Conservation (phyloP, 164 flowering plant species). For the Magnolia changhungtana region DNA sequence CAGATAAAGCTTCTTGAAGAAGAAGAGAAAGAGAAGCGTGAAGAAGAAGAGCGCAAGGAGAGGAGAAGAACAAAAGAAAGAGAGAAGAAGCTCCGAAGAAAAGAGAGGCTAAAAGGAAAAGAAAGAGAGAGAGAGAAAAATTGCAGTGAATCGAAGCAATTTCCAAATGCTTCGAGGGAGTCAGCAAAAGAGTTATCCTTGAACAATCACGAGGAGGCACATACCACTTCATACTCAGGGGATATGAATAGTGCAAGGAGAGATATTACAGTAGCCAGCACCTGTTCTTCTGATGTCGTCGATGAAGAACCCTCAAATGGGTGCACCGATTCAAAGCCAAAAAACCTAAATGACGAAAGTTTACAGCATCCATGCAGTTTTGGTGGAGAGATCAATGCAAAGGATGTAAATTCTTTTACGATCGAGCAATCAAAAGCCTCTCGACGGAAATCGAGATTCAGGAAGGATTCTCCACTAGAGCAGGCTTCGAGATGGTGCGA, state of each 20-base stretch:
- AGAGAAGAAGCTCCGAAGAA: constrained; percentile 89
- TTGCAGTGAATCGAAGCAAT: constrained; percentile 26
- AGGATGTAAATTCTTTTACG: constrained; percentile 37
- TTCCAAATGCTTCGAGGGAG: constrained; percentile 23
- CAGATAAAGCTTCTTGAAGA: constrained; percentile 97
- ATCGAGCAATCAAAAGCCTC: constrained; percentile 48
- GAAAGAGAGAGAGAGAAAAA: constrained; percentile 52
- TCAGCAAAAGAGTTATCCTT: constrained; percentile 33
- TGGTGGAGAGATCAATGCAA: constrained; percentile 37
- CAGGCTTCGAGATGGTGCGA: constrained; percentile 45
- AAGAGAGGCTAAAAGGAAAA: constrained; percentile 83
- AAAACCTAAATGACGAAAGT: background rate
- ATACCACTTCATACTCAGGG: constrained; percentile 24
- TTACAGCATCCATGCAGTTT: constrained; percentile 7
- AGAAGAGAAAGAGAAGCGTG: constrained; percentile 95
- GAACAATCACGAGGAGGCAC: constrained; percentile 39
- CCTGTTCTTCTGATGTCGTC: constrained; percentile 35
- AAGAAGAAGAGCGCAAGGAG: constrained; percentile 93
- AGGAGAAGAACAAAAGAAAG: constrained; percentile 79
- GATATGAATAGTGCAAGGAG: constrained; percentile 46
- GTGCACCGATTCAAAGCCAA: background rate
- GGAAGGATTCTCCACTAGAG: constrained; percentile 45
- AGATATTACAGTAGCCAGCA: constrained; percentile 27
- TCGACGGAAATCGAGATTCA: constrained; percentile 41
- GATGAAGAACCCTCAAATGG: constrained; percentile 38